These are phyloP conservation scores for Phialemonium atrogriseum DNA, from an alignment of 2,329 filamentous ascomycete species.

Conservation along the genomic window DNA sequence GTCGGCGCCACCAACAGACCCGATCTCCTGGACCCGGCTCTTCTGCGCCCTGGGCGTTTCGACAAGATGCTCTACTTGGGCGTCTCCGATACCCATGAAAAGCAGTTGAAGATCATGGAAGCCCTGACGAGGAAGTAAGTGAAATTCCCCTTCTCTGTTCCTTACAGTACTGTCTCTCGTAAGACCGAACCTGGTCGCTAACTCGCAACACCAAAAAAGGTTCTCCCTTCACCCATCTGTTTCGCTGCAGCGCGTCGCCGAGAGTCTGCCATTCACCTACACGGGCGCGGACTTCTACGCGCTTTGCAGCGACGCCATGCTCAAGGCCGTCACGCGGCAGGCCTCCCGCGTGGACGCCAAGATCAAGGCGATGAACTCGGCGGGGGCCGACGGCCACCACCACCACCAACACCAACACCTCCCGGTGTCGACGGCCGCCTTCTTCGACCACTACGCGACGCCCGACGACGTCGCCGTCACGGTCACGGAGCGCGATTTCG, in stretches of 20 bases:
- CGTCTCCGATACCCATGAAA: conserved; percentile 92
- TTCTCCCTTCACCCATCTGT: conserved; percentile 78
- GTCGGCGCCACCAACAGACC: conserved; percentile 95
- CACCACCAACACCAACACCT: conserved; percentile 15
- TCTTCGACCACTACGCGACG: conserved; percentile 86
- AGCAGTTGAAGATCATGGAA: conserved; percentile 90
- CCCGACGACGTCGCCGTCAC: conserved; percentile 77
- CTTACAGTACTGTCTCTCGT: conserved; percentile 2
- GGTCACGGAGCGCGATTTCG: conserved; percentile 84
- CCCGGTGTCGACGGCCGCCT: conserved; percentile 77
- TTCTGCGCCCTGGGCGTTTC: conserved; percentile 84
- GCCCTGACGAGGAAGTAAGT: conserved; percentile 87
- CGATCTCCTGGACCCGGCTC: conserved; percentile 82
- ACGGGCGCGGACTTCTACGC: conserved; percentile 97
- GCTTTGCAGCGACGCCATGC: conserved; percentile 95
- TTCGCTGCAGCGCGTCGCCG: conserved; percentile 66
- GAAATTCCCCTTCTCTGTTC: neutral
- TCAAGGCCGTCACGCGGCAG: conserved; percentile 93
- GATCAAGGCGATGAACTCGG: conserved; percentile 60
- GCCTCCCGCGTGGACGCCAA: conserved; percentile 77
- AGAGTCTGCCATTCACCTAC: conserved; percentile 84
- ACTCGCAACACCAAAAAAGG: conserved; percentile 33
- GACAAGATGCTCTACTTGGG: conserved; percentile 98
- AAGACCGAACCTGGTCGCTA: conserved; percentile 1
- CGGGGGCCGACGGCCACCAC: conserved; percentile 17